Base-by-base conservation (phyloP, 2,329 filamentous ascomycete species). In the Trichophyton equinum region DNA sequence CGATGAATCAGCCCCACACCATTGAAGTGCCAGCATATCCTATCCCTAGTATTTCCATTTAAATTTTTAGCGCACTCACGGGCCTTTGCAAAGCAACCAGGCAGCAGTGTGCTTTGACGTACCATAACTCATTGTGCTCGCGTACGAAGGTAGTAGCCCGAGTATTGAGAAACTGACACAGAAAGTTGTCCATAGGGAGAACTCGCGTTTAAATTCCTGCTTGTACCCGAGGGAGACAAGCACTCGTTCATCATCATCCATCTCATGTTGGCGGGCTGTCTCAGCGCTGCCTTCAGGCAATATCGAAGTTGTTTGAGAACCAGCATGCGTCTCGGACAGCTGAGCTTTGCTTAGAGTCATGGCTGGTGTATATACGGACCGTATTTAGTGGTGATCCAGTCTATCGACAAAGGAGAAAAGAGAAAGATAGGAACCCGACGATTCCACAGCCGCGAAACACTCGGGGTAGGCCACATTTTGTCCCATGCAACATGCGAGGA, bases 1-100 rank as follows among this genome's bases (percentile, higher is more conserved):
- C 85, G 53, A 89, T 77, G 30, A 89, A 73, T 86, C 87, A 90
- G 4, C 86, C 87, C 86, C 86, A 89, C 1, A 84, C 85, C 84
- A 88, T 87, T 62, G 77, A 80, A 0, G 79, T 82, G 3, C 81
- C 78, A 22, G 79, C 78, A 69, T 82, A 82, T 42, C 80, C 80
- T 77, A 77, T 76, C 60, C 75, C 75, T 73, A 64, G 3, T 44
- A 20, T 46, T 33, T 51, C 7, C 22, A 22, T 30, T 40, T 33
- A 46, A 33, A 8, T 36, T 68, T 36, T 68, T 25, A 51, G 46
- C 67, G 74, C 74, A 30, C 74, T 73, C 0, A 73, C 76, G 1
- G 75, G 74, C 5, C 73, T 74, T 18, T 22, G 9, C 30, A 68
- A 77, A 77, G 49, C 78, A 78, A 33, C 9, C 11, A 47, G 38